phyloP scores from a whole-genome alignment of 805 yeast genomes.

The Saturnispora dispora region DNA sequence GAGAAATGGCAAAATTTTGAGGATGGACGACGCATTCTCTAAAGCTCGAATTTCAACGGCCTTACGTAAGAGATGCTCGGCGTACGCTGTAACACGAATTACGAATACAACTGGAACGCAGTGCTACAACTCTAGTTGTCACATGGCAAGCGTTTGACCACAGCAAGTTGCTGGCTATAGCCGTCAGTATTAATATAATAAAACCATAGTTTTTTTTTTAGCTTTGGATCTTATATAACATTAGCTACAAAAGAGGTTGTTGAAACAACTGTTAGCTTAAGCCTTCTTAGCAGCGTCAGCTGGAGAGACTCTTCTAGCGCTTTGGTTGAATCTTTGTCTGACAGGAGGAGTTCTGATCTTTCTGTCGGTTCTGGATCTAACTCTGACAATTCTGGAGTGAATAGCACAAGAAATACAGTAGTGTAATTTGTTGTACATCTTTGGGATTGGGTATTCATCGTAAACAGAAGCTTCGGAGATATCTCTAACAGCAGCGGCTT shows the following conservation, averaged over 20 bases:
- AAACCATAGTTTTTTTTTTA: not conserved
- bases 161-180: too few species aligned
- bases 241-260: not conserved
- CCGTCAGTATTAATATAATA: not conserved
- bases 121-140: too few species aligned
- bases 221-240: conserved; percentile 2
- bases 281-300: conserved; percentile 97
- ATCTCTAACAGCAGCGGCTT: conserved; percentile 99
- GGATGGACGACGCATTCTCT: not conserved
- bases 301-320: conserved; percentile 93
- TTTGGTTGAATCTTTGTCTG: conserved; percentile 91
- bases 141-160: too few species aligned
- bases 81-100: not conserved
- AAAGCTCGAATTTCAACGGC: not conserved
- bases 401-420: conserved; percentile 99
- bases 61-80: not conserved
- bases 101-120: not conserved
- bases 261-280: conserved; percentile 20
- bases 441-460: conserved; percentile 98
- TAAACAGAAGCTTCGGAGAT: conserved; percentile 98
- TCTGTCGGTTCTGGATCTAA: conserved; percentile 98
- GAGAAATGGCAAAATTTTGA: not conserved
- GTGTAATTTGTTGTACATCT: conserved; percentile 98
- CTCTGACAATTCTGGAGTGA: conserved; percentile 99
- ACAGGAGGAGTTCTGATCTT: conserved; percentile 98